A percentile compares a stretch with the other conserved stretches of the same genome.
These are phyloP conservation scores for Colletotrichum musicola DNA, from an alignment of 2,329 filamentous ascomycete species.

Conservation along the genomic window DNA sequence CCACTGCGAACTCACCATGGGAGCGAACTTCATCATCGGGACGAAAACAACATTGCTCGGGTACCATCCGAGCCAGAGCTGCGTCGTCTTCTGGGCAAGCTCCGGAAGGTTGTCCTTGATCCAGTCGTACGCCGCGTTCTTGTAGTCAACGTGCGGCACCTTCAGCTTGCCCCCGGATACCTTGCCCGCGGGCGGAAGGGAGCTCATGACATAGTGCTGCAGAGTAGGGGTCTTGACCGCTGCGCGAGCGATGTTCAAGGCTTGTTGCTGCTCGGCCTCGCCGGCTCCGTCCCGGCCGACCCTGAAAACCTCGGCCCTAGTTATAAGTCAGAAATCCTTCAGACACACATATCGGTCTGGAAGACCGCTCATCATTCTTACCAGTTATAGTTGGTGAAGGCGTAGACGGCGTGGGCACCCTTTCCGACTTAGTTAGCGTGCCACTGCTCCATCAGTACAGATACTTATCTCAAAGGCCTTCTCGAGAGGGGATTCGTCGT, in stretches of 20 bases:
- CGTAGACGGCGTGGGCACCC: too few species aligned
- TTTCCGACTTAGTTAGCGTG: too few species aligned
- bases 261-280: slow-evolving; percentile 53
- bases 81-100: slow-evolving; percentile 54
- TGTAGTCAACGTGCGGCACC: slow-evolving; percentile 58
- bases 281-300: background rate
- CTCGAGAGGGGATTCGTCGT: background rate
- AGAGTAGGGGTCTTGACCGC: slow-evolving; percentile 52
- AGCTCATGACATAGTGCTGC: slow-evolving; percentile 60
- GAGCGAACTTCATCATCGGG: background rate
- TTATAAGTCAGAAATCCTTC: too few species aligned
- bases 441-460: too few species aligned
- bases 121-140: slow-evolving; percentile 54
- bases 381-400: too few species aligned
- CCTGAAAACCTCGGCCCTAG: too few species aligned
- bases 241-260: slow-evolving; percentile 56
- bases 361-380: too few species aligned
- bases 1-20: background rate
- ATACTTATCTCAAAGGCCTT: background rate
- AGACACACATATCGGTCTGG: too few species aligned
- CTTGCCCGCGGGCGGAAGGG: slow-evolving; percentile 51
- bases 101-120: slow-evolving; percentile 50
- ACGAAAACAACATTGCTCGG: slow-evolving; percentile 46
- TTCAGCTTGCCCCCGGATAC: slow-evolving; percentile 48
- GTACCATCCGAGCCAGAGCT: slow-evolving; percentile 53